Base-by-base conservation (phyloP, 331 rosid species). In the Pyrus hybrid region DNA sequence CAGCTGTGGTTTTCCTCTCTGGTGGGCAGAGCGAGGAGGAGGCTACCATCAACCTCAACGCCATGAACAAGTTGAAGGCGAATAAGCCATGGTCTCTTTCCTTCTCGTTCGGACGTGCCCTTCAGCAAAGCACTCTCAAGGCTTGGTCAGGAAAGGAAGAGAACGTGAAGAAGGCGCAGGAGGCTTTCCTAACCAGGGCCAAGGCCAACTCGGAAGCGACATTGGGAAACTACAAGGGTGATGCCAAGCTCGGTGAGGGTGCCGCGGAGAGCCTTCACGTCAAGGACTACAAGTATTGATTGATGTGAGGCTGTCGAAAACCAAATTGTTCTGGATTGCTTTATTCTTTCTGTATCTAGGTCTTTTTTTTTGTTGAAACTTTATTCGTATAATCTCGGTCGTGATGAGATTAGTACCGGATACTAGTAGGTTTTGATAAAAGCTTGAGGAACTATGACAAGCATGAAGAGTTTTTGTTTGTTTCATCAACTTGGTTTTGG, bases 21-120 rank as follows among this genome's bases (percentile, higher is more conserved):
- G 93, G 96, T 7, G 96, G 96, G 20, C 96, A 91, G 76, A 87
- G 93, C 11, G 96, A 91, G 78, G 93, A 88, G 79, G 96, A 91
- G 80, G 96, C 92, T 33, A 85, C 92, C 20, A 26, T 79, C 57
- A 88, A 91, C 69, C 88, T 91, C 10, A 86, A 89, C 29, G 93
- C 96, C 18, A 88, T 91, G 89, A 91, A 91, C 82, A 47, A 80
- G 66, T 76, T 85, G 23, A 81, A 91, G 84, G 90, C 88, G 5
- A 88, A 88, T 90, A 91, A 91, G 83, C 93, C 93, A 3, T 91
- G 93, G 96, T 67, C 88, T 43, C 87, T 91, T 11, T 82, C 93
- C 17, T 91, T 91, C 87, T 91, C 93, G 4, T 91, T 80, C 10
- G 93, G 93, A 21, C 88, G 96, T 29, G 93, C 93, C 29, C 91